Percentiles rank a stretch among this genome's conserved stretches.
Conservation (phyloP, 805 yeast genomes). For the Kodamaea kakaduensis region DNA sequence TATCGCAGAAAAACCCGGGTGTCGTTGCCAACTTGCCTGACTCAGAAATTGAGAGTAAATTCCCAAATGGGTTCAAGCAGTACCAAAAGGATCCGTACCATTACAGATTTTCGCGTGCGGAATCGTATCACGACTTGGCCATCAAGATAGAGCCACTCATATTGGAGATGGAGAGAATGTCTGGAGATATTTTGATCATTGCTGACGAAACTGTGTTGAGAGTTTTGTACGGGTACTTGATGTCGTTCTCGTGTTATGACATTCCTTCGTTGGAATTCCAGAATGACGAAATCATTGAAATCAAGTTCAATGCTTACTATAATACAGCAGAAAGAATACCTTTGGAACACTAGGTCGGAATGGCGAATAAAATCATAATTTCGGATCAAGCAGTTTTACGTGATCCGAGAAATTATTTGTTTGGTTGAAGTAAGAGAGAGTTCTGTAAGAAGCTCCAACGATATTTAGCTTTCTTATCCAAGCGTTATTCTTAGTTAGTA, state of each 20-base stretch:
- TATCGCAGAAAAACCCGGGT: slow-evolving; percentile 89
- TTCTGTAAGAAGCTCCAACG: too few relatives aligned
- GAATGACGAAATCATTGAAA: slow-evolving; percentile 79
- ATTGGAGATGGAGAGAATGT: slow-evolving; percentile 88
- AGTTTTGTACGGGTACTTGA: slow-evolving; percentile 88
- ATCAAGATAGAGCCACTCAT: slow-evolving; percentile 89
- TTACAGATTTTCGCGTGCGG: slow-evolving; percentile 87
- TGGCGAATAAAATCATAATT: too few relatives aligned
- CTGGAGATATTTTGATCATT: slow-evolving; percentile 81
- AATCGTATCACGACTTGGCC: slow-evolving; percentile 94
- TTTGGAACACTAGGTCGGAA: too few relatives aligned
- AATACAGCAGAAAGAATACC: slow-evolving; percentile 55
- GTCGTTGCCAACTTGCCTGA: slow-evolving; percentile 66
- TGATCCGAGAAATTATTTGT: too few relatives aligned
- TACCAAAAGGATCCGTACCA: slow-evolving; percentile 82
- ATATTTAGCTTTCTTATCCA: too few relatives aligned
- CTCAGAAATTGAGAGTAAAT: slow-evolving; percentile 54
- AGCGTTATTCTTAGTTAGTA: too few relatives aligned
- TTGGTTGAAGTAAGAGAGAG: too few relatives aligned
- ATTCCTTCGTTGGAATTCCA: slow-evolving; percentile 79
- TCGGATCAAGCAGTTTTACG: too few relatives aligned
- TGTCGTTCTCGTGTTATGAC: slow-evolving; percentile 86
- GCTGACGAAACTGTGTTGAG: slow-evolving; percentile 90
- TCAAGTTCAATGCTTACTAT: slow-evolving; percentile 80
- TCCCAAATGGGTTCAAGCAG: slow-evolving; percentile 66